phyloP scores from a whole-genome alignment of 1,139 yeast genomes.

The Schwanniomyces etchellsii region DNA sequence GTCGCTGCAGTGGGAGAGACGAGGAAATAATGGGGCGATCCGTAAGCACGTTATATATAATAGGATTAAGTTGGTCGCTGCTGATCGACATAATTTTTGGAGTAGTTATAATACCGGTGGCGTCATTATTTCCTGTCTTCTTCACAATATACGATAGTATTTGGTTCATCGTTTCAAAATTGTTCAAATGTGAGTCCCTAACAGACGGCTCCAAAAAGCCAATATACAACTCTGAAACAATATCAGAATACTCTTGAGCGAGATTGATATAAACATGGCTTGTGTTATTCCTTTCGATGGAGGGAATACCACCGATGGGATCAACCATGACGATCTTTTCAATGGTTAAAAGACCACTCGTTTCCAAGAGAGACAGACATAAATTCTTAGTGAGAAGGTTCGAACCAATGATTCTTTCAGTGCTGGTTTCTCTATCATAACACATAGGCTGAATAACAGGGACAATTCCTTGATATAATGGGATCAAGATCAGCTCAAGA shows the following conservation, averaged over 20 bases:
- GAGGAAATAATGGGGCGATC: constrained; percentile 92
- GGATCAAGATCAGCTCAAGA: constrained; percentile 32
- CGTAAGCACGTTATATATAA: constrained; percentile 81
- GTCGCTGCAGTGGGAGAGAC: constrained; percentile 73
- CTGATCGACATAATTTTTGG: constrained; percentile 40
- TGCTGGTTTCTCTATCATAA: constrained; percentile 29
- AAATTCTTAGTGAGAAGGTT: constrained; percentile 26
- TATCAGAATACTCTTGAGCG: constrained; percentile 71
- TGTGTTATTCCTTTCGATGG: constrained; percentile 71
- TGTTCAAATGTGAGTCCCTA: constrained; percentile 49
- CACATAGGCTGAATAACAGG: constrained; percentile 62
- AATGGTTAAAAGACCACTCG: constrained; percentile 41
- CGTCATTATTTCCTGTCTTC: constrained; percentile 31
- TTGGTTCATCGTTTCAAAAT: constrained; percentile 49
- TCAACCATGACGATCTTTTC: constrained; percentile 82
- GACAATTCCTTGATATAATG: constrained; percentile 40
- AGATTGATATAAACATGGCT: constrained; percentile 87
- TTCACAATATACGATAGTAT: constrained; percentile 25
- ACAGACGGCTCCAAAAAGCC: constrained; percentile 42
- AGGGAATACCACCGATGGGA: constrained; percentile 84
- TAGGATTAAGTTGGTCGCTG: constrained; percentile 60
- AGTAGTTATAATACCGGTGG: constrained; percentile 41
- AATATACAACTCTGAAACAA: constrained; percentile 55
- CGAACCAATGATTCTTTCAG: constrained; percentile 27
- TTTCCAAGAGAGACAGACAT: constrained; percentile 20